Evolutionary conservation across 768 basidiomycete species (phyloP).

Genomic region (Kondoa malvinella): DNA sequence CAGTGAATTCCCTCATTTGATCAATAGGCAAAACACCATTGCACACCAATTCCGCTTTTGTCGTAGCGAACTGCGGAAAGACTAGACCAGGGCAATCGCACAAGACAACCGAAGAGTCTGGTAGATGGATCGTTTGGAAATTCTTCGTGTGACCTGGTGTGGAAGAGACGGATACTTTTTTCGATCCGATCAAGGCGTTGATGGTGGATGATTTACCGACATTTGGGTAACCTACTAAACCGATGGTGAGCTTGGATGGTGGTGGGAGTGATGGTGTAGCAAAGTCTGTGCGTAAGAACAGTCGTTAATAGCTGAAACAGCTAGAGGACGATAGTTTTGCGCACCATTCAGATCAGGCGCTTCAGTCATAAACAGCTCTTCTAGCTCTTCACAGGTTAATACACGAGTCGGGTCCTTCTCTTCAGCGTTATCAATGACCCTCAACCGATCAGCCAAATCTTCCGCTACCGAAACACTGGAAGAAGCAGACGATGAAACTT

Average conservation of each 20-base stretch:
- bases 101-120: constrained; percentile 53
- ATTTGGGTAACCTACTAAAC: constrained; percentile 94
- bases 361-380: constrained; percentile 53
- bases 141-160: constrained; percentile 99
- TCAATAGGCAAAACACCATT: constrained; percentile 96
- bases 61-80: constrained; percentile 94
- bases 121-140: constrained; percentile 94
- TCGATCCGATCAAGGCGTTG: constrained; percentile 85
- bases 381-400: constrained; percentile 68
- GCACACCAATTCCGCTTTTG: constrained; percentile 85
- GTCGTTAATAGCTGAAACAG: neutral
- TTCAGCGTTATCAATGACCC: constrained; percentile 13
- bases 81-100: constrained; percentile 98
- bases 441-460: neutral
- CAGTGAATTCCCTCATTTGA: constrained; percentile 83
- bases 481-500: constrained; percentile 11
- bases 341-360: constrained; percentile 46
- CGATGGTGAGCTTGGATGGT: constrained; percentile 50
- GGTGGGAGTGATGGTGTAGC: constrained; percentile 40
- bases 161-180: constrained; percentile 93
- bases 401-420: constrained; percentile 40
- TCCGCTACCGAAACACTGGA: neutral
- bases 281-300: constrained; percentile 1
- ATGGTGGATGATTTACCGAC: constrained; percentile 98
- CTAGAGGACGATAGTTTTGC: neutral